A percentile compares a stretch with the other conserved stretches of the same genome.
Conservation (phyloP, 805 yeast species). For the Starmerella asiatica region DNA sequence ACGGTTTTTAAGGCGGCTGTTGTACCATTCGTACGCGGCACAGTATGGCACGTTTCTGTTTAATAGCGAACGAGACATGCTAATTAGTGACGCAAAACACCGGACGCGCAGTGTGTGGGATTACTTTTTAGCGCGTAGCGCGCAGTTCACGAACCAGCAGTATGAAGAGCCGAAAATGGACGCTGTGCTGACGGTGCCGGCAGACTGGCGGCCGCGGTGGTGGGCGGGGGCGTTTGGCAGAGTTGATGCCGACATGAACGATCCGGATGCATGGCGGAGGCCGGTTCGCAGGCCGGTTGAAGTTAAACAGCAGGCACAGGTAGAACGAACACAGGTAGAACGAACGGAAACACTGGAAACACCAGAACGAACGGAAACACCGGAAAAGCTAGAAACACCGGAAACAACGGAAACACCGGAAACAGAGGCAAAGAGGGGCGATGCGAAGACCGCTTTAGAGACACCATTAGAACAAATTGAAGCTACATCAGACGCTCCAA, state of each 20-base stretch:
- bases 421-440: no score
- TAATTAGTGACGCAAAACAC: conserved; percentile 30
- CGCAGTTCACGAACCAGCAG: conserved; percentile 49
- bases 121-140: conserved; percentile 63
- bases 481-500: no score
- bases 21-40: conserved; percentile 83
- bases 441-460: no score
- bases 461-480: no score
- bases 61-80: conserved; percentile 56
- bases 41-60: conserved; percentile 86
- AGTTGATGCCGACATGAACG: conserved; percentile 52
- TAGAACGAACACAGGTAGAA: no score
- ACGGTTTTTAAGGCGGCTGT: conserved; percentile 65
- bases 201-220: conserved; percentile 37
- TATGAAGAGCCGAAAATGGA: conserved; percentile 25
- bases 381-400: no score
- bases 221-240: conserved; percentile 82
- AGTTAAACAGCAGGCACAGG: background rate
- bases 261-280: conserved; percentile 21
- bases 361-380: no score
- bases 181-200: conserved; percentile 17
- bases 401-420: no score
- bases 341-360: no score
- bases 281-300: conserved; percentile 2
- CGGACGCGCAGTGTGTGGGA: conserved; percentile 83